phyloP scores from a whole-genome alignment of 352 stramenopile species.

The Phytophthora tentaculata region DNA sequence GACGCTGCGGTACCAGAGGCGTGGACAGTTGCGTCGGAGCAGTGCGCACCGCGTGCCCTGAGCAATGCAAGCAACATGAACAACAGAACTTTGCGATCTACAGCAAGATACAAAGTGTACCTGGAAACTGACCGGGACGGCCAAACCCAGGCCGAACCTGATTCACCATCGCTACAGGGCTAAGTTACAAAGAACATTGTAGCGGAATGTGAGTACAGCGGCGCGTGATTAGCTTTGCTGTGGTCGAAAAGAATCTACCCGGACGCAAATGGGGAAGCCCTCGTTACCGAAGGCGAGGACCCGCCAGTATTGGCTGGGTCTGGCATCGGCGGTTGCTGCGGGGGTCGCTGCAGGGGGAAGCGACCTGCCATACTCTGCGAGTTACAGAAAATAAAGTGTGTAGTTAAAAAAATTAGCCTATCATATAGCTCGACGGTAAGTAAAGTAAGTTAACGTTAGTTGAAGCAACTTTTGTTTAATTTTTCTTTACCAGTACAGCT shows the following conservation, averaged over 20 bases:
- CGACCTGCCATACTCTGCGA: slow-evolving; percentile 16
- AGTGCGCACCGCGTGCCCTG: slow-evolving; percentile 49
- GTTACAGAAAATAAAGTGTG: neutral
- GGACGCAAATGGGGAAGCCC: slow-evolving; percentile 36
- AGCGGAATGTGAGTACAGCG: slow-evolving; percentile 3
- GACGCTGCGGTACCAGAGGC: slow-evolving; percentile 51
- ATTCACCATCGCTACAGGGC: slow-evolving; percentile 50
- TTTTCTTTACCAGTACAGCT: too few relatives aligned
- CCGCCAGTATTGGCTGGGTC: slow-evolving; percentile 7
- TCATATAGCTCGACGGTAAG: too few relatives aligned
- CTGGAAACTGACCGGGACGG: slow-evolving; percentile 31
- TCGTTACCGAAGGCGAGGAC: slow-evolving; percentile 10
- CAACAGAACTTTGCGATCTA: neutral
- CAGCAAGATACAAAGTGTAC: slow-evolving; percentile 2
- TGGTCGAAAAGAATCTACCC: slow-evolving; percentile 21
- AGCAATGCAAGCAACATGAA: slow-evolving; percentile 5
- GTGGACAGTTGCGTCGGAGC: slow-evolving; percentile 67
- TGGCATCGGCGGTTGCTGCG: slow-evolving; percentile 15
- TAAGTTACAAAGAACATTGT: slow-evolving; percentile 8
- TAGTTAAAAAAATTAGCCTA: slow-evolving; percentile 2
- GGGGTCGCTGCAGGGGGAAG: slow-evolving; percentile 24
- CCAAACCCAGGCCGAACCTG: slow-evolving; percentile 38
- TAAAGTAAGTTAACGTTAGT: too few relatives aligned
- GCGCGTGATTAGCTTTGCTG: too few relatives aligned
- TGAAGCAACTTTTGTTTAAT: too few relatives aligned